Evolutionary conservation across 164 flowering plant species (phyloP).

Genomic region (Hamamelis virginiana): DNA sequence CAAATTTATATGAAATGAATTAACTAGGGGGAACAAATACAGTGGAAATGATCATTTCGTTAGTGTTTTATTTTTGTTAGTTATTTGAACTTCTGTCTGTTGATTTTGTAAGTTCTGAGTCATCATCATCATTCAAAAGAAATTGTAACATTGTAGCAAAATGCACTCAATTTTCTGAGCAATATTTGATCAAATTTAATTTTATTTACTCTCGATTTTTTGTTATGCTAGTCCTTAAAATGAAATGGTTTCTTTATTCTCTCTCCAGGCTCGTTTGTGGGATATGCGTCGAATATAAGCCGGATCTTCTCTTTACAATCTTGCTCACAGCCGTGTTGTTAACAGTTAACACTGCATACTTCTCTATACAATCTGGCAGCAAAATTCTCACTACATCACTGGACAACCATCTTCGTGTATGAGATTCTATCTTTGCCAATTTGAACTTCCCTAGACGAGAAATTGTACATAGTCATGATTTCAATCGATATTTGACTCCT

Average conservation of each 20-base stretch:
- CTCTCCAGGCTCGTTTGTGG: slow-evolving; percentile 86
- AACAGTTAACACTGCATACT: slow-evolving; percentile 91
- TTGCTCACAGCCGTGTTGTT: slow-evolving; percentile 77
- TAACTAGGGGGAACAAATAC: too few relatives aligned
- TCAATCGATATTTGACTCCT: slow-evolving; percentile 83
- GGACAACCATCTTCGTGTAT: slow-evolving; percentile 82
- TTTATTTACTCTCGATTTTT: not conserved
- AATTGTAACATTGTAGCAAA: too few relatives aligned
- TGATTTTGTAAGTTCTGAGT: too few relatives aligned
- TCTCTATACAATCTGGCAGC: slow-evolving; percentile 74
- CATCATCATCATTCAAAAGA: too few relatives aligned
- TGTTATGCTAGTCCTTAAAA: not conserved
- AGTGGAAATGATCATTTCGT: slow-evolving; percentile 98
- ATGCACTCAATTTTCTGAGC: not conserved
- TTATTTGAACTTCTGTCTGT: not conserved
- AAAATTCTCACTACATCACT: slow-evolving; percentile 86
- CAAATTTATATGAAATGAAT: too few relatives aligned
- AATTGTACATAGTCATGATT: slow-evolving; percentile 93
- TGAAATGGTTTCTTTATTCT: slow-evolving; percentile 4
- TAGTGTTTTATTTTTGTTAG: slow-evolving; percentile 28
- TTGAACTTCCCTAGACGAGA: slow-evolving; percentile 86
- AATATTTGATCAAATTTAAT: not conserved
- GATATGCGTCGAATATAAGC: slow-evolving; percentile 72
- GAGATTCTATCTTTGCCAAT: slow-evolving; percentile 85
- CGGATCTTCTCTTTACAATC: slow-evolving; percentile 55